A percentile compares a stretch with the other conserved stretches of the same genome.
phyloP scores from a whole-genome alignment of 257 asterid species.

The Nicotiana tomentosiformis region DNA sequence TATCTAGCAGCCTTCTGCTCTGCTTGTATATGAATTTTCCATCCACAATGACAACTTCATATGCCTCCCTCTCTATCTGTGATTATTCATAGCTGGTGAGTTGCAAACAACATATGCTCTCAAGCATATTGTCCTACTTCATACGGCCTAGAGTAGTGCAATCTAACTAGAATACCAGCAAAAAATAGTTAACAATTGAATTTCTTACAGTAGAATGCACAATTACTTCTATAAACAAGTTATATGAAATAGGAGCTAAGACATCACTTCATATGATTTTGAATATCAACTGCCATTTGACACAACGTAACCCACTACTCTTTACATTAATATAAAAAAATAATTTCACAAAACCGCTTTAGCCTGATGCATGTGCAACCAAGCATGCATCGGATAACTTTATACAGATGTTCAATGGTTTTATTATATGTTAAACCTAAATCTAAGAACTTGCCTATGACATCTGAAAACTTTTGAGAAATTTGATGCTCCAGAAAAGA shows the following conservation, averaged over 20 bases:
- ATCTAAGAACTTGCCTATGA: not conserved
- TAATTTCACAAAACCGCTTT: not conserved
- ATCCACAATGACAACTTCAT: slow-evolving; percentile 46
- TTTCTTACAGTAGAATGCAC: not conserved
- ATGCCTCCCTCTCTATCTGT: slow-evolving; percentile 63
- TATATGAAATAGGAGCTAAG: not conserved
- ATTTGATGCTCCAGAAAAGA: not conserved
- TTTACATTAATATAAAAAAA: too few species aligned
- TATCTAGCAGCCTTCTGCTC: slow-evolving; percentile 54
- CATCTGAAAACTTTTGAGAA: not conserved
- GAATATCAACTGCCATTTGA: too few species aligned
- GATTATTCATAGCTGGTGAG: not conserved
- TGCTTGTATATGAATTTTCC: slow-evolving; percentile 56
- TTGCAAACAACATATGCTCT: not conserved
- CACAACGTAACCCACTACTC: too few species aligned
- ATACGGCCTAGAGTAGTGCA: not conserved
- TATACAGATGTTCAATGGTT: not conserved
- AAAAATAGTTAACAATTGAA: not conserved
- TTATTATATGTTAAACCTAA: too few species aligned
- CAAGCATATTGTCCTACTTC: not conserved
- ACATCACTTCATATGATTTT: not conserved
- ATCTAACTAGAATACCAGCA: not conserved
- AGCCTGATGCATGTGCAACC: not conserved
- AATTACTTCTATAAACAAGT: not conserved
- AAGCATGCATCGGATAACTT: not conserved